Percentiles rank a stretch among this genome's conserved stretches.
These are phyloP conservation scores for Linum trigynum DNA, from an alignment of 345 rosid species.

Conservation along the genomic window DNA sequence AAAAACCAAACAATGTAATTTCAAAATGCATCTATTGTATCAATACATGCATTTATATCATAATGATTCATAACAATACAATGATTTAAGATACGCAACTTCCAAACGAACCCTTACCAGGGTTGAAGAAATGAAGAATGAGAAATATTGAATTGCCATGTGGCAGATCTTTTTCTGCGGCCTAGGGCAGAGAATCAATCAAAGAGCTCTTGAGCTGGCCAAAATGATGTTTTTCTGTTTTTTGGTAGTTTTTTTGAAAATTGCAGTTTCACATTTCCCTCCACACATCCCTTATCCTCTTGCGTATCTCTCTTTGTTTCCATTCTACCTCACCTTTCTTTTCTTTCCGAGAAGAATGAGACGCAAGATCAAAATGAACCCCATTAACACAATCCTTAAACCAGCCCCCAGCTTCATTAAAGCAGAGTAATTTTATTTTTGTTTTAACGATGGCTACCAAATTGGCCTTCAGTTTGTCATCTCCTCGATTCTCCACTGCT, in stretches of 20 bases:
- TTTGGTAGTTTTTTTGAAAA: background rate
- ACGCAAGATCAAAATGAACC: background rate
- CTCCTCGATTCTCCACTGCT: conserved; percentile 42
- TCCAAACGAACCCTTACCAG: no score
- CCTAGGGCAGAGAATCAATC: background rate
- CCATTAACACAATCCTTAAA: conserved; percentile 1
- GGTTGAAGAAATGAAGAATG: no score
- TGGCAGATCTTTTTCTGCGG: background rate
- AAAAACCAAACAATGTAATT: no score
- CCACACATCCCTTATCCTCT: conserved; percentile 42
- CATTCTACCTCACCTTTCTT: conserved; percentile 19
- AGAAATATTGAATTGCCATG: background rate
- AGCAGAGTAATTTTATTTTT: background rate
- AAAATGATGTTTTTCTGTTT: no score
- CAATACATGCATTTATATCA: no score
- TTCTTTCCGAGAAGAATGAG: conserved; percentile 30
- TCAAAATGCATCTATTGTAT: no score
- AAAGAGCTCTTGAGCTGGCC: no score
- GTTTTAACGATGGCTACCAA: conserved; percentile 36
- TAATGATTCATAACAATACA: no score
- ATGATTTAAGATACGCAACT: no score
- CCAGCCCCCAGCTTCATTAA: background rate
- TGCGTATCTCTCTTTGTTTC: conserved; percentile 28
- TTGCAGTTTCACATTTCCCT: conserved; percentile 35
- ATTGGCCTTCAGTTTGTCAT: conserved; percentile 45